phyloP scores from a whole-genome alignment of 257 asterid genomes.

The Lavandula angustifolia region DNA sequence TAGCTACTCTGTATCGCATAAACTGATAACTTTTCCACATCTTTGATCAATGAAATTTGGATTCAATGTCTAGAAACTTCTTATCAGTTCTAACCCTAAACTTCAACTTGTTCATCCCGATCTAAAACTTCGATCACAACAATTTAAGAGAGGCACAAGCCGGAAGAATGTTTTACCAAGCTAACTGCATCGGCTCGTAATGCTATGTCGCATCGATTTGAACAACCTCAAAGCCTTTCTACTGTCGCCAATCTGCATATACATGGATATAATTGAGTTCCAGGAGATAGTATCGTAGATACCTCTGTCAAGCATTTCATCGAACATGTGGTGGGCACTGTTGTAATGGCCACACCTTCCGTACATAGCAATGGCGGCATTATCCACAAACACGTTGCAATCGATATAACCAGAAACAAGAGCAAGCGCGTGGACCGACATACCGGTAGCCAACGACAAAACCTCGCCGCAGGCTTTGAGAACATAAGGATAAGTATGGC shows the following conservation, averaged over 20 bases:
- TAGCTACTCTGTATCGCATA: too few species aligned
- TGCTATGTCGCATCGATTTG: slow-evolving; percentile 30
- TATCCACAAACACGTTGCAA: slow-evolving; percentile 78
- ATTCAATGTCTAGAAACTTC: too few species aligned
- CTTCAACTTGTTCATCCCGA: too few species aligned
- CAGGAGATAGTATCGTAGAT: slow-evolving; percentile 68
- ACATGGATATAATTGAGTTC: slow-evolving; percentile 72
- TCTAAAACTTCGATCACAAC: too few species aligned
- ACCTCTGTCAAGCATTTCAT: slow-evolving; percentile 56
- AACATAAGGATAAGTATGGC: slow-evolving; percentile 68
- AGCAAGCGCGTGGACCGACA: slow-evolving; percentile 56
- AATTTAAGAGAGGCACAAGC: slow-evolving; percentile 75
- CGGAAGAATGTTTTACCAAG: slow-evolving; percentile 73
- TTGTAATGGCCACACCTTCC: slow-evolving; percentile 59
- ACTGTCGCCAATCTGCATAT: slow-evolving; percentile 49
- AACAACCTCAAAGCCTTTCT: slow-evolving; percentile 52
- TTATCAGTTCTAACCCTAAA: too few species aligned
- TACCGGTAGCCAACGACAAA: slow-evolving; percentile 41
- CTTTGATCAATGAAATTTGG: too few species aligned
- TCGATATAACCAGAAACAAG: slow-evolving; percentile 43
- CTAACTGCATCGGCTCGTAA: slow-evolving; percentile 73
- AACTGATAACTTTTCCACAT: too few species aligned
- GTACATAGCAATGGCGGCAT: slow-evolving; percentile 68
- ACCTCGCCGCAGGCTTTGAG: slow-evolving; percentile 71
- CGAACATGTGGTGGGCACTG: slow-evolving; percentile 58